These are phyloP conservation scores for Heimioporus retisporus DNA, from an alignment of 1,284 basidiomycete genomes.

Conservation along the genomic window DNA sequence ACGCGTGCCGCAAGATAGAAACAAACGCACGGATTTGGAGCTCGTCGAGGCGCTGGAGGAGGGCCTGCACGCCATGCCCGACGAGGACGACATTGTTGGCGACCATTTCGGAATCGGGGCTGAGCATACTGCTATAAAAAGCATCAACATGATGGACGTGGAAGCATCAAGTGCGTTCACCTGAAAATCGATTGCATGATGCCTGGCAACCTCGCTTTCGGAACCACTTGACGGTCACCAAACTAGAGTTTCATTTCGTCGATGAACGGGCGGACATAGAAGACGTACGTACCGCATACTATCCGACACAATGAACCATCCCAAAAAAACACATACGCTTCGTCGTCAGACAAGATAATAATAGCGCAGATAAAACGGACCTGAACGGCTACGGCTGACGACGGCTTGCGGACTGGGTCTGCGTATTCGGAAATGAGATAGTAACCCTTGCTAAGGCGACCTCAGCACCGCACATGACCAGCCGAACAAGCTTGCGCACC, in stretches of 20 bases:
- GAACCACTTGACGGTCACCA: slow-evolving; percentile 79
- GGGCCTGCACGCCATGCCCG: slow-evolving; percentile 69
- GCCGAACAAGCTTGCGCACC: slow-evolving; percentile 51
- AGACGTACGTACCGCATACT: slow-evolving; percentile 71
- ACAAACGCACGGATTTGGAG: slow-evolving; percentile 76
- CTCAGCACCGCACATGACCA: no score
- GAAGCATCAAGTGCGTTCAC: slow-evolving; percentile 45
- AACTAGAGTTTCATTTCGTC: slow-evolving; percentile 56
- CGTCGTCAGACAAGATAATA: slow-evolving; percentile 15
- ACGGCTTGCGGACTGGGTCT: slow-evolving; percentile 74
- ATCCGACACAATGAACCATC: slow-evolving; percentile 4
- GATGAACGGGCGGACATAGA: no score
- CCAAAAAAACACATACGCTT: neutral
- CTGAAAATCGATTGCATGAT: slow-evolving; percentile 83
- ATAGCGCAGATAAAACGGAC: slow-evolving; percentile 52
- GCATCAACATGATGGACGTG: slow-evolving; percentile 18
- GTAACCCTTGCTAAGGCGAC: slow-evolving; percentile 73
- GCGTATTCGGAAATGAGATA: slow-evolving; percentile 83
- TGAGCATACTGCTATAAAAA: slow-evolving; percentile 69
- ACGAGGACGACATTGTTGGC: slow-evolving; percentile 83
- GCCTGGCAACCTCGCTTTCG: slow-evolving; percentile 74
- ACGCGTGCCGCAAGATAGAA: slow-evolving; percentile 19
- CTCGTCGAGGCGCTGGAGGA: slow-evolving; percentile 72
- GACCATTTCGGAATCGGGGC: slow-evolving; percentile 81
- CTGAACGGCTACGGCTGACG: slow-evolving; percentile 75